phyloP scores from a whole-genome alignment of 768 basidiomycete species.

The Hortiboletus campestris region DNA sequence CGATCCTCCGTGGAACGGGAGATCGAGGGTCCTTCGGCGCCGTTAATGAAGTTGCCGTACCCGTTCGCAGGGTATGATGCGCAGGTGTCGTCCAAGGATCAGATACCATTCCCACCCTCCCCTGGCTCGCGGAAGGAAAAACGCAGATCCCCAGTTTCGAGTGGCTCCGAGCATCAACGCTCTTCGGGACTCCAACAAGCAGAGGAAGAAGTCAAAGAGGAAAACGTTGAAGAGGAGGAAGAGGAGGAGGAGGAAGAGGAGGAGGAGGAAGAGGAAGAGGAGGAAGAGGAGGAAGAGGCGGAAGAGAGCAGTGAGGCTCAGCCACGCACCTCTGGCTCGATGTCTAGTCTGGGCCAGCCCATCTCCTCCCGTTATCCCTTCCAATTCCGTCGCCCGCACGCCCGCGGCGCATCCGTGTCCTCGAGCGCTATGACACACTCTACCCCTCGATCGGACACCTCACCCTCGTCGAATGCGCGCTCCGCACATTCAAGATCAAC shows the following conservation, averaged over 20 bases:
- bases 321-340: slow-evolving; percentile 71
- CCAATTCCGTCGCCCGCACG: slow-evolving; percentile 49
- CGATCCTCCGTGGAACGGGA: slow-evolving; percentile 48
- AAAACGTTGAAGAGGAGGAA: slow-evolving; percentile 7
- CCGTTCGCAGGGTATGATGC: slow-evolving; percentile 65
- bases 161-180: slow-evolving; percentile 30
- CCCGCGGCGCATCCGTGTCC: slow-evolving; percentile 43
- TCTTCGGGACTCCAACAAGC: slow-evolving; percentile 30
- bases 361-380: slow-evolving; percentile 70
- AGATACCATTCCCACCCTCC: slow-evolving; percentile 78
- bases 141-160: slow-evolving; percentile 27
- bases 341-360: slow-evolving; percentile 83
- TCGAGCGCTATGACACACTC: slow-evolving; percentile 42
- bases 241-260: slow-evolving; percentile 34
- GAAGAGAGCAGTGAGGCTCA: slow-evolving; percentile 51
- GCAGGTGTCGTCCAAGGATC: slow-evolving; percentile 57
- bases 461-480: slow-evolving; percentile 38
- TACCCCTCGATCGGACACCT: slow-evolving; percentile 36
- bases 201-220: slow-evolving; percentile 23
- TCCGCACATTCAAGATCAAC: slow-evolving; percentile 45
- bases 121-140: slow-evolving; percentile 44
- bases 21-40: slow-evolving; percentile 36
- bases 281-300: slow-evolving; percentile 29
- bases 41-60: slow-evolving; percentile 60
- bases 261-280: slow-evolving; percentile 41